Conservation (phyloP, 2,329 filamentous ascomycete genomes). For the Phyllosticta citribraziliensis region DNA sequence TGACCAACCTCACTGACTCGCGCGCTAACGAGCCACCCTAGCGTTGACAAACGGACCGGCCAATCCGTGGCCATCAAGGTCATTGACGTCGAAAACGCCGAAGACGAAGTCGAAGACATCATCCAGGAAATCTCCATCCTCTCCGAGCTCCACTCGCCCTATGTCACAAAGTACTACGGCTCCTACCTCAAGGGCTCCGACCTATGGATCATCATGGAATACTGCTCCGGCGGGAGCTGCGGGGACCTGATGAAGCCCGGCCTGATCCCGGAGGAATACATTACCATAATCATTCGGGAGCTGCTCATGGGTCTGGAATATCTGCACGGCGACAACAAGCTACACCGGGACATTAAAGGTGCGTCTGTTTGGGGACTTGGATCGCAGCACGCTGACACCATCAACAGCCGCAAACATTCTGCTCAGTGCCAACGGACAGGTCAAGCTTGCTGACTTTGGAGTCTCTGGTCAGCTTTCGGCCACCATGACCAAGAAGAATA, state of each 20-base stretch:
- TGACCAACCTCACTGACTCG: constrained; percentile 6
- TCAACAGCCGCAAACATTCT: constrained; percentile 78
- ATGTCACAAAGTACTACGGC: constrained; percentile 95
- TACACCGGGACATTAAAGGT: constrained; percentile 96
- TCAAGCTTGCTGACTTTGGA: constrained; percentile 94
- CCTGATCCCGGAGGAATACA: constrained; percentile 85
- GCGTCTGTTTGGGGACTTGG: constrained; percentile 15
- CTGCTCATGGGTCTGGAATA: constrained; percentile 85
- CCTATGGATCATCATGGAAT: constrained; percentile 99
- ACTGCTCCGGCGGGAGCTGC: constrained; percentile 92
- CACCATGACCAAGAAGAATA: constrained; percentile 99
- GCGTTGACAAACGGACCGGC: constrained; percentile 85
- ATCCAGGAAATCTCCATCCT: constrained; percentile 98
- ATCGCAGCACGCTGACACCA: background rate
- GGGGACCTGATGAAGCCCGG: constrained; percentile 94
- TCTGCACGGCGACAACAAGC: constrained; percentile 86
- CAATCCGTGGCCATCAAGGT: constrained; percentile 96
- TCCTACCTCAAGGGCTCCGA: constrained; percentile 94
- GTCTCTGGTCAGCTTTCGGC: constrained; percentile 93
- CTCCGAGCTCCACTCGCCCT: constrained; percentile 88
- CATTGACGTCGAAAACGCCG: constrained; percentile 97
- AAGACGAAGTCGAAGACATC: constrained; percentile 98
- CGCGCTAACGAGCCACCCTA: constrained; percentile 25
- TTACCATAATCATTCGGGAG: constrained; percentile 89
- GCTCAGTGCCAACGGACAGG: constrained; percentile 80